Evolutionary conservation across 1,284 basidiomycete genomes (phyloP), one percentile per base, ranked within the genome.

Genomic region (Ceratobasidium sp.): DNA sequence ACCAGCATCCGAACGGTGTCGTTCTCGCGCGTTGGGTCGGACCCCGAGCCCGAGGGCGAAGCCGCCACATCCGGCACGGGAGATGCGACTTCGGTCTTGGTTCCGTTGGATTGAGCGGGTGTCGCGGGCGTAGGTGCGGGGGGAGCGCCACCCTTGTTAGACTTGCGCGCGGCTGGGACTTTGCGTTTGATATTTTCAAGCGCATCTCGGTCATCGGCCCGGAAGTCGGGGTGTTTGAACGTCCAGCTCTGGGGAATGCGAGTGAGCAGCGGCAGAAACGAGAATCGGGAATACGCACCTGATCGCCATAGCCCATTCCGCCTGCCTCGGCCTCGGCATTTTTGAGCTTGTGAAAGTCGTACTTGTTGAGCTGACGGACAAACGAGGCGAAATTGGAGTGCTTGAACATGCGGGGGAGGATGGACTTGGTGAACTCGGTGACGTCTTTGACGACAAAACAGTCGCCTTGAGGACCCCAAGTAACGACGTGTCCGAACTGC

Each of bases 401-500:
- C 82, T 98, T 95, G 89, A 98, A 99, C 85, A 98, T 93, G 68
- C 94, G 91, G 0, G 97, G 97, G 65, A 98, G 88, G 81, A 98
- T 94, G 65, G 92, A 91, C 83, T 96, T 97, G 58, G 96, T 97
- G 85, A 99, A 98, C 81, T 96, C 94, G 85, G 96, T 97, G 94
- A 98, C 97, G 86, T 98, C 95, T 91, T 96, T 97, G 80, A 99
- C 96, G 82, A 98, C 92, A 82, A 98, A 98, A 81, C 92, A 95
- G 81, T 96, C 92, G 60, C 96, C 95, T 60, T 89, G 87, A 0
- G 92, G 90, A 0, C 93, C 92, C 97, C 97, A 98, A 0, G 90
- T 92, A 7, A 99, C 94, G 78, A 96, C 89, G 42, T 90, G 86
- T 51, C 90, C 84, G 84, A 93, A 94, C 0, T 89, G 84, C 42